Evolutionary conservation across 192 early-diverging fungal species (phyloP), one percentile per base, ranked within the genome.

Genomic region (Funneliformis geosporum): DNA sequence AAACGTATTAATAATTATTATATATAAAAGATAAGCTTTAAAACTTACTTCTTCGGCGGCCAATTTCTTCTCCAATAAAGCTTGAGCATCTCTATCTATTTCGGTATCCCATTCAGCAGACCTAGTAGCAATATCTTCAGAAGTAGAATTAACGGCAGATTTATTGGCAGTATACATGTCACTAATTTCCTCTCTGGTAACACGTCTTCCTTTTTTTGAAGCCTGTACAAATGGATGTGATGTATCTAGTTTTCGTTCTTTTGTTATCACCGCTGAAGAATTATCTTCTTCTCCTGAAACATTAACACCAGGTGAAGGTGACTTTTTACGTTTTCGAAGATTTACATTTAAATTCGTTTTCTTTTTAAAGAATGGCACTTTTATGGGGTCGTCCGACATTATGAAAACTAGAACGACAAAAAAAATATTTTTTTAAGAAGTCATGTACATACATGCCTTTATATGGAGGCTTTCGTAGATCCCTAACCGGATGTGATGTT

Each of bases 281-380:
- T 68, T 42, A 5, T 79, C 59, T 55, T 88, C 82, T 38, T 80
- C 69, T 28, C 85, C 86, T 21, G 84, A 85, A 47, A 82, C 83
- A 8, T 76, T 80, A 46, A 78, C 75, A 79, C 27, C 46, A 60
- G 77, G 46, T 33, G 71, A 33, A n/a, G 62, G 62, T 38, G 74
- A 59, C 40, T 76, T 68, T 65, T 89, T 85, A 40, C 89, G 84
- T 77, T 90, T 90, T n/a, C 87, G 81, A 46, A 89, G 79, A 44
- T 88, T 89, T 78, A 87, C 89, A 59, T 78, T 84, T 59, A 82
- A 82, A 40, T 39, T 79, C 0, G 75, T 70, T 60, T 88, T 81
- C 79, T 90, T 90, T 80, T 90, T 90, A 76, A 90, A 90, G 75
- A 90, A 86, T 16, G 88, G 82, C 4, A 88, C 87, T 46, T 85